Evolutionary conservation across 805 yeast species (phyloP), one percentile per base, ranked within the genome.

Genomic region (Metschnikowia orientalis): DNA sequence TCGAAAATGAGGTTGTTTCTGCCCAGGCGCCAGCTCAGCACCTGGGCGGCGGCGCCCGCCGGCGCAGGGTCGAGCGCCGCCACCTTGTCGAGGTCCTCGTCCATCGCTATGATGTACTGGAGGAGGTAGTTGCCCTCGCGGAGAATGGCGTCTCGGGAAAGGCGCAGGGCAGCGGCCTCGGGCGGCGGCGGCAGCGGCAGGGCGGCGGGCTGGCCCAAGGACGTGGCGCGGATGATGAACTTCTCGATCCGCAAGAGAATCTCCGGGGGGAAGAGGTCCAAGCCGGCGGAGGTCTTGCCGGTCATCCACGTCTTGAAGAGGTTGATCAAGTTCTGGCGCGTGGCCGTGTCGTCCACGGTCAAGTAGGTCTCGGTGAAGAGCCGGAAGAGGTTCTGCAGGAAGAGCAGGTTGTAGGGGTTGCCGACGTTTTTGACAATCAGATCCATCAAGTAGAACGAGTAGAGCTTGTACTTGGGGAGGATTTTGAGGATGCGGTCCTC

Each of bases 391-490:
- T 56, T 56, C 14, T 48, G 39, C 24, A 61, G 60, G 42, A 65
- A 64, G 30, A 64, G 44, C 28, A 61, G 37, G 40, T 63, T 63
- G 48, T 63, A 66, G 6, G 72, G 72, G 36, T 58, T 64, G 10
- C 72, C 71, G 18, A 65, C 53, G 45, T 59, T 63, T 38, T 66
- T 66, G 45, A 63, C 54, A 17, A 66, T 62, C 22, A 67, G 61
- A 45, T 66, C 72, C 50, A 66, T 41, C 28, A 66, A 45, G 42
- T 66, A 66, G 30, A 67, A 53, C 13, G 59, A 41, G 41, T 41
- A 57, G 13, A 62, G 50, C 26, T 47, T 45, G 45, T 63, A 57
- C 37, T 59, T 61, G 10, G 71, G 71, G 18, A 63, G 44, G 33
- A 63, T 57, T 35, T 53, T 59, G 31, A 46, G 48, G 33, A 66